phyloP scores from a whole-genome alignment of 1,139 yeast genomes.

The Yamadazyma membranifaciens region DNA sequence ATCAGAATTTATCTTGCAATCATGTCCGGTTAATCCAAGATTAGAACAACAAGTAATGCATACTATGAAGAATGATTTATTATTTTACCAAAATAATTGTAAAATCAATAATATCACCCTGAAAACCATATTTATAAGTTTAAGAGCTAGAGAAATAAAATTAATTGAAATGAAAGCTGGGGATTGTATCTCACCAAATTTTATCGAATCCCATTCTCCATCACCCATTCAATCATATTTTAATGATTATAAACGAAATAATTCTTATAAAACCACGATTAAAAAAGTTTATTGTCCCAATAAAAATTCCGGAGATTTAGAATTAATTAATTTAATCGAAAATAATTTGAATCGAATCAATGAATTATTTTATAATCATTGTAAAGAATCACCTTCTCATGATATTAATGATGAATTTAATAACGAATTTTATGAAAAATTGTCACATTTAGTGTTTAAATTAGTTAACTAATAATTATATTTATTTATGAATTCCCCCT shows the following conservation, averaged over 20 bases:
- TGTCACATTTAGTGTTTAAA: constrained; percentile 18
- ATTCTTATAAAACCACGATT: constrained; percentile 35
- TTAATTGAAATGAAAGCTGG: constrained; percentile 42
- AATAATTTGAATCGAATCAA: constrained; percentile 26
- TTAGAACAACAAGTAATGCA: constrained; percentile 50
- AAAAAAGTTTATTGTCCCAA: constrained; percentile 36
- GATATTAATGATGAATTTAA: constrained; percentile 1
- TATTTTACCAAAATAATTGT: constrained; percentile 41
- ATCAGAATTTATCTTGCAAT: constrained; percentile 50
- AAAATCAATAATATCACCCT: constrained; percentile 31
- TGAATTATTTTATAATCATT: constrained; percentile 18
- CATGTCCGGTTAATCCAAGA: constrained; percentile 50
- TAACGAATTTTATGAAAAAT: constrained; percentile 20
- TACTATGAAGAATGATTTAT: constrained; percentile 57
- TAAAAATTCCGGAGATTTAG: constrained; percentile 33
- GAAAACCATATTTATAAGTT: constrained; percentile 43
- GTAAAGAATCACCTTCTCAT: constrained; percentile 1
- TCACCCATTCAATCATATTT: constrained; percentile 10
- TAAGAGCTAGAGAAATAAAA: constrained; percentile 58
- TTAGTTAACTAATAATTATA: constrained; percentile 10
- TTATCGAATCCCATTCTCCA: constrained; percentile 6
- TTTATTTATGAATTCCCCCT: background rate
- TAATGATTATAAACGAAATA: constrained; percentile 10
- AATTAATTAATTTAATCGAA: constrained; percentile 26
- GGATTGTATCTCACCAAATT: constrained; percentile 8